Conservation (phyloP, 192 early-diverging fungal species). For the Coemansia sp. region DNA sequence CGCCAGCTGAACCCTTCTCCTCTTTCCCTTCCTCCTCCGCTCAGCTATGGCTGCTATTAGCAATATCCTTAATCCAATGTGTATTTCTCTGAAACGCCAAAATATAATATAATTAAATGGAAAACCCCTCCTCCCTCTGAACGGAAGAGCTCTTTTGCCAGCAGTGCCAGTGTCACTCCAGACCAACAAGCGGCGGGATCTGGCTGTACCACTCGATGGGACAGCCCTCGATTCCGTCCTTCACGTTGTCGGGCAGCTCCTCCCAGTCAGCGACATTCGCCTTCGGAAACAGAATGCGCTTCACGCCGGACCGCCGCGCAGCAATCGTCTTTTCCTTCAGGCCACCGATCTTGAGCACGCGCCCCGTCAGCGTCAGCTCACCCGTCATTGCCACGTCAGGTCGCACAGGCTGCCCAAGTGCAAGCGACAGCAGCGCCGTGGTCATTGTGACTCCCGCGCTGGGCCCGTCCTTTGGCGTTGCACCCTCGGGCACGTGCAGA, state of each 20-base stretch:
- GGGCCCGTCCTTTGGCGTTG: slow-evolving; percentile 97
- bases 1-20: slow-evolving; percentile 25
- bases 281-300: slow-evolving; percentile 85
- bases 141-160: too few relatives aligned
- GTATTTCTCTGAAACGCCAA: too few relatives aligned
- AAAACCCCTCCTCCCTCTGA: too few relatives aligned
- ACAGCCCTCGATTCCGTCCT: slow-evolving; percentile 81
- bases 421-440: slow-evolving; percentile 89
- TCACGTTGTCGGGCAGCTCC: slow-evolving; percentile 88
- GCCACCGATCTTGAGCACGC: slow-evolving; percentile 96
- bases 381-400: slow-evolving; percentile 96
- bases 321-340: slow-evolving; percentile 98
- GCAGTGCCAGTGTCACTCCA: slow-evolving; percentile 10
- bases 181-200: slow-evolving; percentile 55
- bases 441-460: slow-evolving; percentile 96
- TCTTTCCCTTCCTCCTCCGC: neutral
- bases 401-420: slow-evolving; percentile 72
- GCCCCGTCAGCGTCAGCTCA: slow-evolving; percentile 95
- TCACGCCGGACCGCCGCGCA: slow-evolving; percentile 89
- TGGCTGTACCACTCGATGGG: slow-evolving; percentile 84
- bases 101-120: too few relatives aligned
- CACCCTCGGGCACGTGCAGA: slow-evolving; percentile 95
- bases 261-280: slow-evolving; percentile 94
- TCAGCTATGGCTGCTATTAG: slow-evolving; percentile 1
- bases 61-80: neutral